phyloP scores from a whole-genome alignment of 2,329 filamentous ascomycete genomes.

The Aspergillus vadensis region DNA sequence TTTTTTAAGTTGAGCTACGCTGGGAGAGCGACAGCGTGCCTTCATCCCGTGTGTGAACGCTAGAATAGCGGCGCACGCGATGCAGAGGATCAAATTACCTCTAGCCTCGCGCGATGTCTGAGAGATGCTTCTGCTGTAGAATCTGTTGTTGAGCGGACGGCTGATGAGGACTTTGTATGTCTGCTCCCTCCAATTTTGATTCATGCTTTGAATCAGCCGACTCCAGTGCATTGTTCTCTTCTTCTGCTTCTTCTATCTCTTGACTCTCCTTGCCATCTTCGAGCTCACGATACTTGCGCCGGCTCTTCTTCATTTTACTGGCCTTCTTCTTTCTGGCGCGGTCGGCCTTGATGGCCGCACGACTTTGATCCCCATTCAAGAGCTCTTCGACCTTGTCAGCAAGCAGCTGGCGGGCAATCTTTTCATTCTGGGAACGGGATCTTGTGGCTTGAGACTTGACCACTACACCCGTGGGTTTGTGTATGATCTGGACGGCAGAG shows the following conservation, averaged over 20 bases:
- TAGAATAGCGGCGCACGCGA: not conserved
- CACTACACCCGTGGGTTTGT: constrained; percentile 86
- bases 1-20: too few species aligned
- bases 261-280: constrained; percentile 18
- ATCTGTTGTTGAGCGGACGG: not conserved
- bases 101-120: not conserved
- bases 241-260: not conserved
- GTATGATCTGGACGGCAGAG: constrained; percentile 89
- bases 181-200: not conserved
- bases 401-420: constrained; percentile 75
- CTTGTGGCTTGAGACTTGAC: constrained; percentile 93
- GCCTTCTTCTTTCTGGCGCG: constrained; percentile 68
- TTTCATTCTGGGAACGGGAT: constrained; percentile 82
- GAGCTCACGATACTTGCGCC: constrained; percentile 45
- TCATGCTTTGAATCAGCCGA: constrained; percentile 1
- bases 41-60: not conserved
- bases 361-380: constrained; percentile 73
- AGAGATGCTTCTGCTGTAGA: not conserved
- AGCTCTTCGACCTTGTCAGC: constrained; percentile 76
- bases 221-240: constrained; percentile 17
- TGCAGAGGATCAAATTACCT: not conserved
- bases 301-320: constrained; percentile 47
- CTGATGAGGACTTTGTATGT: not conserved
- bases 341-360: constrained; percentile 76
- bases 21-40: too few species aligned